phyloP scores from a whole-genome alignment of 768 basidiomycete genomes.

The Pleurotus pulmonarius region DNA sequence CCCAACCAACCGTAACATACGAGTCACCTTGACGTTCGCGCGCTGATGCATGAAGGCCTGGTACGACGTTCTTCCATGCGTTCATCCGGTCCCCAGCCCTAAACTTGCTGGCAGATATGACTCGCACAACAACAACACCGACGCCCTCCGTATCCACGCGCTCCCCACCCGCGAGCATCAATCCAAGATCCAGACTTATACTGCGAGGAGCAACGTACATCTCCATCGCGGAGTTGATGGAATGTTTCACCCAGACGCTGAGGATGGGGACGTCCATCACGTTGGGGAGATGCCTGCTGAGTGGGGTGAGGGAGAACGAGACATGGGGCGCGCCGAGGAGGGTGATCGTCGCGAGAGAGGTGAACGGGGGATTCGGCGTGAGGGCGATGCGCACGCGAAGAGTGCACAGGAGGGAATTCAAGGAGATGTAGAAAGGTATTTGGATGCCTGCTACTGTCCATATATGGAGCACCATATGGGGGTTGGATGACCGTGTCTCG shows the following conservation, averaged over 20 bases:
- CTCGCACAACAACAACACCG: slow-evolving; percentile 63
- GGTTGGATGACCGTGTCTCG: slow-evolving; percentile 47
- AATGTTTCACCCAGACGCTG: slow-evolving; percentile 62
- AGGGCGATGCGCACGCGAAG: slow-evolving; percentile 68
- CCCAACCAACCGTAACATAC: slow-evolving; percentile 66
- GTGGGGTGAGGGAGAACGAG: slow-evolving; percentile 60
- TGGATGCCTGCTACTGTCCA: slow-evolving; percentile 43
- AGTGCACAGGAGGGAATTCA: slow-evolving; percentile 62
- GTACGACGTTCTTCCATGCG: slow-evolving; percentile 22
- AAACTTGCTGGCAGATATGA: slow-evolving; percentile 57
- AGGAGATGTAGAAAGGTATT: slow-evolving; percentile 69
- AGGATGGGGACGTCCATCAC: slow-evolving; percentile 76
- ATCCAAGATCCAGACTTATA: slow-evolving; percentile 65
- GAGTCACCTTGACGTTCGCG: slow-evolving; percentile 37
- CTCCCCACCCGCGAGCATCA: slow-evolving; percentile 54
- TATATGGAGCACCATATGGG: slow-evolving; percentile 69
- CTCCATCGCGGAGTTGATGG: slow-evolving; percentile 58
- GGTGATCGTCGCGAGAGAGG: slow-evolving; percentile 46
- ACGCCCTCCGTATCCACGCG: slow-evolving; percentile 63
- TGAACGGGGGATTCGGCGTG: slow-evolving; percentile 66
- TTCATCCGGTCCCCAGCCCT: slow-evolving; percentile 33
- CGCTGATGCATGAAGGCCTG: slow-evolving; percentile 6
- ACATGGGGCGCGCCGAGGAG: slow-evolving; percentile 70
- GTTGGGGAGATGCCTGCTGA: slow-evolving; percentile 62
- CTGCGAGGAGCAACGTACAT: slow-evolving; percentile 71